These are phyloP conservation scores for Xanthoceras sorbifolium DNA, from an alignment of 345 rosid genomes.

Conservation along the genomic window DNA sequence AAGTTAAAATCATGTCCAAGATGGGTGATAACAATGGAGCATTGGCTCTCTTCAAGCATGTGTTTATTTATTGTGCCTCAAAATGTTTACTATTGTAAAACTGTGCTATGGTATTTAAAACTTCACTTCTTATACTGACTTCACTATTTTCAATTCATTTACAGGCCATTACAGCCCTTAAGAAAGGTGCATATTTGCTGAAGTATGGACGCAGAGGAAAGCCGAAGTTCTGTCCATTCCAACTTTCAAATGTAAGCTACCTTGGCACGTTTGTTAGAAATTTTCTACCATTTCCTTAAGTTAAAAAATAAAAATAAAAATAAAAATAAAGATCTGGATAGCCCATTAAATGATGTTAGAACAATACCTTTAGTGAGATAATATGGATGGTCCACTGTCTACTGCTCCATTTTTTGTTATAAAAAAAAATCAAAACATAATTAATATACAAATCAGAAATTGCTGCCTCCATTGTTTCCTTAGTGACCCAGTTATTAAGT, in stretches of 20 bases:
- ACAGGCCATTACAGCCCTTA: conserved; percentile 80
- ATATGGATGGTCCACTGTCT: not conserved
- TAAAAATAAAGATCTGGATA: not conserved
- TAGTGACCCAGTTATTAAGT: not conserved
- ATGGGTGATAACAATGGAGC: not conserved
- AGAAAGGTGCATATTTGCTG: conserved; percentile 80
- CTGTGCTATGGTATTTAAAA: not conserved
- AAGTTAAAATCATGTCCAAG: not conserved
- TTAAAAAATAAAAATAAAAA: not conserved
- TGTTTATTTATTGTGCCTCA: conserved; percentile 1
- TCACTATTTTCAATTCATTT: not conserved
- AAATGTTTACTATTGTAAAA: not conserved
- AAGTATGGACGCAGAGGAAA: conserved; percentile 92
- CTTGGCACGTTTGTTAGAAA: not conserved
- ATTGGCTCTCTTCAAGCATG: not conserved
- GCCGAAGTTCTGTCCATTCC: conserved; percentile 88
- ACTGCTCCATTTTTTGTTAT: not conserved
- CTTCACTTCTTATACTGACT: not conserved
- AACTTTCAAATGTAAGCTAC: conserved; percentile 68
- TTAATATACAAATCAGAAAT: not conserved
- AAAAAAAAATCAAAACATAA: not conserved
- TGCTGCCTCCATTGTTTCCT: not conserved
- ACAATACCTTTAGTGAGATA: not conserved
- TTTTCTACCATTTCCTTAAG: not conserved
- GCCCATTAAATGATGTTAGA: not conserved